Evolutionary conservation across 163 green algal genomes (phyloP), one percentile per base, ranked within the genome.

Genomic region (Volvox carteri): DNA sequence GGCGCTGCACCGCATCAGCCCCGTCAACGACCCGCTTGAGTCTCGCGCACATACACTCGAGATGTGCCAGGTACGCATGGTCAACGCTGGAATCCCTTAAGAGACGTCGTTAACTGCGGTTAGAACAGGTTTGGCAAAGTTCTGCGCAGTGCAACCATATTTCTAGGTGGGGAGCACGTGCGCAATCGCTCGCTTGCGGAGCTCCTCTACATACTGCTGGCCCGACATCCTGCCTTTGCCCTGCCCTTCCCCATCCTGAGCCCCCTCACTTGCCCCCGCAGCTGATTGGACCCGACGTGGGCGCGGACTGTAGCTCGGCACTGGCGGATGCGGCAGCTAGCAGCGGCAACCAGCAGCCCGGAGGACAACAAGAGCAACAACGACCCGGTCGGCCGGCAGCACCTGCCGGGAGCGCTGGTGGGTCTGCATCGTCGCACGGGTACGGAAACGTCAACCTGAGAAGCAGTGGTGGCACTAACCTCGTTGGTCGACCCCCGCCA

Each of bases 1-100:
- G 0, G 88, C 90, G 8, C 73, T 97, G 81, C 92, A 94, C 39
- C 90, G 92, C 37, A 50, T 97, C 12, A 44, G 74, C 18, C 90
- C 93, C 3, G 44, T 95, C 1, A 91, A 94, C 46, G 93, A 97
- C 74, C 90, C 92, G 0, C 35, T 65, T 5, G 83, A 90, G 35
- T 85, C 87, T 35, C 37, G 44, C 21, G 35, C 76, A 33, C 39
- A 93, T 58, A 90, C 94, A 44, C 30, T 79, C 12, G 39, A 91
- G n/a, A 95, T 96, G 30, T 96, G 94, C 83, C 67, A 87, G 78
- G 90, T 95, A 75, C 68, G 12, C 16, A 60, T 16, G 12, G 50
- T 60, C 50, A 60, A 25, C n/a, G n/a, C n/a, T n/a, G n/a, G 50
- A 60, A 60, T 60, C 50, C 16, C 50, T n/a, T n/a, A n/a, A n/a